Evolutionary conservation across 1,139 yeast genomes (phyloP).

Genomic region (Blastobotrys illinoisensis): DNA sequence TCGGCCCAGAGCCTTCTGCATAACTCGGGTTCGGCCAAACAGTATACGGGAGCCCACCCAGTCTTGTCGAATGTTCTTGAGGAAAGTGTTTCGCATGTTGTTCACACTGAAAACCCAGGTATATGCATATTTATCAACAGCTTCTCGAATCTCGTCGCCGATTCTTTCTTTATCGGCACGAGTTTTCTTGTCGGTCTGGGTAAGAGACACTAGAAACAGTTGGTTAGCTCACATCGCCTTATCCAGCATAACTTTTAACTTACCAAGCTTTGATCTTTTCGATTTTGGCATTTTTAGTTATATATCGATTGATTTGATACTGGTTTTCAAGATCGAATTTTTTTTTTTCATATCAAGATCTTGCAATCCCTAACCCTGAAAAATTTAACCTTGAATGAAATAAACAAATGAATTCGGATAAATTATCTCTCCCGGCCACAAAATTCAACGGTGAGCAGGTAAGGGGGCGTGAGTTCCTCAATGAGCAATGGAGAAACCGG

Average conservation of each 20-base stretch:
- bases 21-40: conserved; percentile 87
- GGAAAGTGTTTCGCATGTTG: conserved; percentile 92
- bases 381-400: background rate
- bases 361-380: conserved; percentile 1
- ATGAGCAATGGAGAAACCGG: background rate
- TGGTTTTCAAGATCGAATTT: background rate
- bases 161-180: conserved; percentile 86
- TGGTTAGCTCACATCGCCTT: background rate
- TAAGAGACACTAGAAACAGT: conserved; percentile 58
- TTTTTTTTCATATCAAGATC: conserved; percentile 5
- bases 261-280: conserved; percentile 57
- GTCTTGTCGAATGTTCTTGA: conserved; percentile 85
- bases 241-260: conserved; percentile 8
- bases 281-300: conserved; percentile 79
- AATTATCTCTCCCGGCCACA: background rate
- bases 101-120: conserved; percentile 83
- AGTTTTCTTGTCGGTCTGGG: conserved; percentile 94
- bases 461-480: background rate
- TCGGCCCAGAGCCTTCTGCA: conserved; percentile 88
- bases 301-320: background rate
- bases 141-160: conserved; percentile 81
- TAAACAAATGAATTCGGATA: background rate
- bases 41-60: conserved; percentile 88
- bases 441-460: background rate
- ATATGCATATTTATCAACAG: conserved; percentile 69